Evolutionary conservation across 2,329 filamentous ascomycete species (phyloP), one percentile per base, ranked within the genome.

Genomic region (Pezizomycotina sp.): DNA sequence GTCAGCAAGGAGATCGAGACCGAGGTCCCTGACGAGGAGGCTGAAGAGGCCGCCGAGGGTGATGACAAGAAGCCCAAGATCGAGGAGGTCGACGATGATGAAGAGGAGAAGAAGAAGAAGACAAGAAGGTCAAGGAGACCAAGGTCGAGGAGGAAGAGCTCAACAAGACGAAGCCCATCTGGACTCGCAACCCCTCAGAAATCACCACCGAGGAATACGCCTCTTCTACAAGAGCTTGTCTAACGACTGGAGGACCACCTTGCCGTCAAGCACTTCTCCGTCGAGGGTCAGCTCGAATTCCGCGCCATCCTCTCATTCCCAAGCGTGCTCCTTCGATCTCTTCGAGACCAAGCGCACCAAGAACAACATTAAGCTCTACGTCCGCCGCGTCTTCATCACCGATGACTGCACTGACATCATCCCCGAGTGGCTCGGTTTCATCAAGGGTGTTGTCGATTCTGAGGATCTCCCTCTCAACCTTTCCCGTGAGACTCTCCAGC

Each of bases 351-450:
- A 98, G 82, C 92, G 93, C 79, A 93, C 86, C 60, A 98, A 98
- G 83, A 98, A 95, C 80, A 98, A 98, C 79, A 95, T 98, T 75
- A 98, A 98, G 78, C 77, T 98, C 55, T 98, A 98, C 68, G 89
- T 98, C 58, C 86, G 89, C 62, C 89, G 89, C 62, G 89, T 98
- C 64, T 98, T 98, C 79, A 98, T 98, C 71, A 98, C 89, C 45
- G 89, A 98, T 53, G 89, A 98, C 62, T 89, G 89, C 55, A 95
- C 89, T 54, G 89, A 98, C 61, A 78, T 98, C 65, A 91, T 98
- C 51, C 89, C 89, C 45, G 89, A 98, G 71, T 98, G 89, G 89
- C 77, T 98, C 58, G 74, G 82, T 68, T 98, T 98, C 67, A 67
- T 98, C 75, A 98, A 98, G 80, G 89, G 89, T 77, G 89, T 98